phyloP scores from a whole-genome alignment of 768 basidiomycete species.

The Trametes sanguinea region DNA sequence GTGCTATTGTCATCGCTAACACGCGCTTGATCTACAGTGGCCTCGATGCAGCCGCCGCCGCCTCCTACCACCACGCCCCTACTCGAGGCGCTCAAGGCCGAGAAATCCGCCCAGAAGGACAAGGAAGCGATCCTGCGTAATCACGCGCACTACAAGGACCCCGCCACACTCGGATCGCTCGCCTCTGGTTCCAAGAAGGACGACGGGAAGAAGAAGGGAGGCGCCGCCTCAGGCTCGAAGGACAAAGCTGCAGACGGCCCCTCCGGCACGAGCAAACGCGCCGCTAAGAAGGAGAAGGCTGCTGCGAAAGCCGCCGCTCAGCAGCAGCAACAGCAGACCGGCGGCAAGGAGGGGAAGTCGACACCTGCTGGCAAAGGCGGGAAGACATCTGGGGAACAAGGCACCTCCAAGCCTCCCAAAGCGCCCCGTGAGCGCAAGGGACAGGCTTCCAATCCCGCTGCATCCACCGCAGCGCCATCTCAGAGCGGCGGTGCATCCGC shows the following conservation, averaged over 20 bases:
- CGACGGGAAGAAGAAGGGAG: constrained; percentile 41
- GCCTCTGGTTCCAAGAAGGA: constrained; percentile 41
- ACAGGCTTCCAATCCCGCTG: constrained; percentile 22
- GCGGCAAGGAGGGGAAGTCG: constrained; percentile 13
- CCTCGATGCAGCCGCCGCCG: constrained; percentile 58
- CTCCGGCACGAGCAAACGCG: constrained; percentile 38
- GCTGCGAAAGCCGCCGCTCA: constrained; percentile 27
- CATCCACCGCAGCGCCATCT: constrained; percentile 10
- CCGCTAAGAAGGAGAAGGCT: constrained; percentile 36
- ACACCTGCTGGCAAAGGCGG: constrained; percentile 4
- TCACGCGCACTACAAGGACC: constrained; percentile 71
- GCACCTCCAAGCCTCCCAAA: constrained; percentile 15
- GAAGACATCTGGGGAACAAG: not conserved
- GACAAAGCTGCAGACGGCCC: constrained; percentile 23
- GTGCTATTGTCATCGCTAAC: not conserved
- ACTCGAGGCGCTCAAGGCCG: constrained; percentile 89
- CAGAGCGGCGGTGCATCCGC: not conserved
- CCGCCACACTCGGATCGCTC: constrained; percentile 30
- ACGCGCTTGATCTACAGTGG: constrained; percentile 46
- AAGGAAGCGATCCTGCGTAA: constrained; percentile 72
- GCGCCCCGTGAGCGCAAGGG: constrained; percentile 25
- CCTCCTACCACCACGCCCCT: constrained; percentile 86
- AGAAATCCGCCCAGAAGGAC: constrained; percentile 68
- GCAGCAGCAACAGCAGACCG: constrained; percentile 18
- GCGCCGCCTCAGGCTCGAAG: constrained; percentile 6